A percentile compares a stretch with the other conserved stretches of the same genome.
These are phyloP conservation scores for Psilocybe sp. DNA, from an alignment of 768 basidiomycete species.

Conservation along the genomic window DNA sequence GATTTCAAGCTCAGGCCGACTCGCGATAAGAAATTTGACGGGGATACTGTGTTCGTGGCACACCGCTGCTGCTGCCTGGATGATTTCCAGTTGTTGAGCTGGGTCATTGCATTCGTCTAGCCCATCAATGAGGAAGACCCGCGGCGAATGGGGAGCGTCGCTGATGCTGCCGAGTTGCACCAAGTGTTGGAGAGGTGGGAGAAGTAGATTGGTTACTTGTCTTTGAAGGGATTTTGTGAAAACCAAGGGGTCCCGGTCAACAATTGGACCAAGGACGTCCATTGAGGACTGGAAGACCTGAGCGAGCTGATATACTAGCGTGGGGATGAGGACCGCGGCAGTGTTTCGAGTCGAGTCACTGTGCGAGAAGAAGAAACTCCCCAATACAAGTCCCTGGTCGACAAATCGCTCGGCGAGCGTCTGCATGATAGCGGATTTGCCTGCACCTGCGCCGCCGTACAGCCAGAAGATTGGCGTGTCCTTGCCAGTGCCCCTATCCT, in stretches of 20 bases:
- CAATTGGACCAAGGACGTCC: not conserved
- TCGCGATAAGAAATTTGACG: not conserved
- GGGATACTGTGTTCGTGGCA: not conserved
- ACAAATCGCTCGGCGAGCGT: not conserved
- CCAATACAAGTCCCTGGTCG: not conserved
- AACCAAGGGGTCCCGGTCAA: not conserved
- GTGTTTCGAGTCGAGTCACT: not conserved
- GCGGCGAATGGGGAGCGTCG: not conserved
- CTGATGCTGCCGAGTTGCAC: not conserved
- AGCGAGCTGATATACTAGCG: not conserved
- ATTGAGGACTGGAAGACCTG: not conserved
- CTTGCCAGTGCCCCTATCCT: too few species aligned
- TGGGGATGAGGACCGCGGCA: not conserved
- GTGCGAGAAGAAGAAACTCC: not conserved
- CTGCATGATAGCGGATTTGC: conserved; percentile 2
- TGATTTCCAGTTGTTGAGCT: not conserved
- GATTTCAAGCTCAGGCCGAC: not conserved
- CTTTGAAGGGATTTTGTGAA: not conserved
- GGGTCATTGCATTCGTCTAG: not conserved
- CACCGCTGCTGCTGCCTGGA: not conserved
- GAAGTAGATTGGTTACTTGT: not conserved
- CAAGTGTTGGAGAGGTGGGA: not conserved
- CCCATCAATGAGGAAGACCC: not conserved
- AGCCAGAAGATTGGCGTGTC: not conserved
- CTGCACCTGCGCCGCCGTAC: not conserved